Conservation (phyloP, 495 filamentous ascomycete genomes). For the Aspergillus mulundensis region DNA sequence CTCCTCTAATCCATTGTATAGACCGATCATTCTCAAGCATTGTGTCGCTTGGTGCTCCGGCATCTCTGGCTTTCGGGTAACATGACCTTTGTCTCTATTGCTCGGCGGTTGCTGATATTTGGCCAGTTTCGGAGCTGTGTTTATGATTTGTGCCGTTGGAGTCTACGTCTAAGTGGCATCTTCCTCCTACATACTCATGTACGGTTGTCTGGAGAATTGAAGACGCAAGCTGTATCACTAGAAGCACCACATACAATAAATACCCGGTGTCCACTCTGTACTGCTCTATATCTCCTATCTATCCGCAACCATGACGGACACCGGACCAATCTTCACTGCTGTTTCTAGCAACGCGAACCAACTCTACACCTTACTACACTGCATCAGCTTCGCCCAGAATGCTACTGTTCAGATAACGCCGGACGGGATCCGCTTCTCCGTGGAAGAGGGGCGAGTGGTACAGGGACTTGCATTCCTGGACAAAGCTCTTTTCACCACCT, state of each 20-base stretch:
- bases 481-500: slow-evolving; percentile 81
- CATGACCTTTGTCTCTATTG: slow-evolving; percentile 20
- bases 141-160: slow-evolving; percentile 96
- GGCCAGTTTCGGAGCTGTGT: slow-evolving; percentile 85
- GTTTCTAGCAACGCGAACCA: slow-evolving; percentile 83
- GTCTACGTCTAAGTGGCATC: slow-evolving; percentile 81
- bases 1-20: slow-evolving; percentile 31
- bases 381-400: slow-evolving; percentile 75
- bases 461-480: slow-evolving; percentile 84
- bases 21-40: slow-evolving; percentile 83
- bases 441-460: slow-evolving; percentile 78
- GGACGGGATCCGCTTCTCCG: slow-evolving; percentile 80
- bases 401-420: slow-evolving; percentile 78
- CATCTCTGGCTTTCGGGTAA: slow-evolving; percentile 86
- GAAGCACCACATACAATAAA: slow-evolving; percentile 24
- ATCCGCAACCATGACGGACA: slow-evolving; percentile 16
- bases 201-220: slow-evolving; percentile 35
- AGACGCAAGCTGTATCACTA: slow-evolving; percentile 34
- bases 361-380: slow-evolving; percentile 83
- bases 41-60: slow-evolving; percentile 76
- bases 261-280: slow-evolving; percentile 9
- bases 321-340: slow-evolving; percentile 67
- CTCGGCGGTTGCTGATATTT: slow-evolving; percentile 10
- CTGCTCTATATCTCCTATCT: not conserved
- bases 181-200: slow-evolving; percentile 28